A percentile compares a stretch with the other conserved stretches of the same genome.
These are phyloP conservation scores for Boletus pseudo-olivaceus DNA, from an alignment of 768 basidiomycete genomes.

Conservation along the genomic window DNA sequence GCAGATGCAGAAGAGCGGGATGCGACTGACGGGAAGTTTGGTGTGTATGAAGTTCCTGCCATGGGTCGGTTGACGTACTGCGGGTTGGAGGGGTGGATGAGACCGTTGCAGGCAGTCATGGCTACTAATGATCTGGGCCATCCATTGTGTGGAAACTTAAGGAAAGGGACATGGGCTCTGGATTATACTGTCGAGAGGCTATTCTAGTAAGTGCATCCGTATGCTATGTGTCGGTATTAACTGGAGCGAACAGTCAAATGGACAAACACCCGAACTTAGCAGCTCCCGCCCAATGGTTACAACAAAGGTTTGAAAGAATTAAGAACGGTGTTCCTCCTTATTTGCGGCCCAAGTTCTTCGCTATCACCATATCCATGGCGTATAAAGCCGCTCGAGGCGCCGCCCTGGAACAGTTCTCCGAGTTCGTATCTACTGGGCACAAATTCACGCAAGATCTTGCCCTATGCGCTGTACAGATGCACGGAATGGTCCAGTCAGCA, in stretches of 20 bases:
- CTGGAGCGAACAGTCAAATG: conserved; percentile 44
- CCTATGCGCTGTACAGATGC: conserved; percentile 82
- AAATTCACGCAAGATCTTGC: conserved; percentile 89
- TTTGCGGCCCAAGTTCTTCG: conserved; percentile 95
- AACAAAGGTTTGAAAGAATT: conserved; percentile 82
- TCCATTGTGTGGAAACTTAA: conserved; percentile 80
- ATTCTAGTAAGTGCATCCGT: conserved; percentile 50
- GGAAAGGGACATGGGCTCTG: conserved; percentile 88
- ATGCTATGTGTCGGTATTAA: conserved; percentile 12
- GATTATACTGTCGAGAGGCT: conserved; percentile 80
- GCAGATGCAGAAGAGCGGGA: conserved; percentile 91
- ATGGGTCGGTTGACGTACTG: conserved; percentile 81
- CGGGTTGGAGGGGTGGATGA: conserved; percentile 98
- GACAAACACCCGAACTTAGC: conserved; percentile 63
- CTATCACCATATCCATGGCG: conserved; percentile 83
- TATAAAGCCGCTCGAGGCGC: conserved; percentile 87
- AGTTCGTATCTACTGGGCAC: conserved; percentile 82
- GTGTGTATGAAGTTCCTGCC: conserved; percentile 78
- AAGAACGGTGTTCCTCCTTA: conserved; percentile 74
- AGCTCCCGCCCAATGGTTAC: conserved; percentile 78
- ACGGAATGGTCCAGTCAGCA: conserved; percentile 86
- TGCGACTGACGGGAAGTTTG: conserved; percentile 75
- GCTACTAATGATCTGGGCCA: conserved; percentile 91
- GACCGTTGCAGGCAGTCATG: conserved; percentile 79
- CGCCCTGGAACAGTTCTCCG: conserved; percentile 84